A percentile compares a stretch with the other conserved stretches of the same genome.
Conservation (phyloP, 2,329 filamentous ascomycete genomes). For the Chaetomium sp. region DNA sequence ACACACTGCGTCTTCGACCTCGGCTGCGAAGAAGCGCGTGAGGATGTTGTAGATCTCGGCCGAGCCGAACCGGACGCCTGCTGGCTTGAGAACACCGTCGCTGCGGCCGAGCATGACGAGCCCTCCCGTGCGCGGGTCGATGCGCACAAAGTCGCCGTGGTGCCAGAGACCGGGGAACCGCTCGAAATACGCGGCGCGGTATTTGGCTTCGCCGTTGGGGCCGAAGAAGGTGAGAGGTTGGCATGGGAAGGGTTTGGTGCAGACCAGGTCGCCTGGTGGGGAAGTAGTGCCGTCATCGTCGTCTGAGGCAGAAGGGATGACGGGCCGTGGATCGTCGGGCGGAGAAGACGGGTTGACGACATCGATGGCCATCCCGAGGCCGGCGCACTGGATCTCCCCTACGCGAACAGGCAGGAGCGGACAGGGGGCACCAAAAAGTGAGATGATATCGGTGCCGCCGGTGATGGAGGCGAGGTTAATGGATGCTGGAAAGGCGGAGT, state of each 20-base stretch:
- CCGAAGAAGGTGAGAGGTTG: constrained; percentile 91
- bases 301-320: constrained; percentile 42
- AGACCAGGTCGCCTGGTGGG: constrained; percentile 79
- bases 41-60: constrained; percentile 97
- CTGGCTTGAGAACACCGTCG: constrained; percentile 88
- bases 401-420: constrained; percentile 64
- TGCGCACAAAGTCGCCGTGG: constrained; percentile 82
- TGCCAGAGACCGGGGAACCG: constrained; percentile 78
- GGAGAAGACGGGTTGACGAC: constrained; percentile 50
- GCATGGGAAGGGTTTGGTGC: constrained; percentile 77
- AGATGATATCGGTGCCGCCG: constrained; percentile 93
- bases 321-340: constrained; percentile 42
- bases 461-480: constrained; percentile 91
- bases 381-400: constrained; percentile 72
- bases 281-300: constrained; percentile 22
- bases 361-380: constrained; percentile 70
- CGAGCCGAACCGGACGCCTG: constrained; percentile 83
- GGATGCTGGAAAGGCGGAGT: constrained; percentile 69
- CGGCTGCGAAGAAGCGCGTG: constrained; percentile 68
- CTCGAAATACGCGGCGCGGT: constrained; percentile 80
- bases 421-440: constrained; percentile 82
- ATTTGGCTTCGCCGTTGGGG: constrained; percentile 63
- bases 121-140: constrained; percentile 60
- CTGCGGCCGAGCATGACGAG: constrained; percentile 87
- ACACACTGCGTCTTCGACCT: constrained; percentile 82